A percentile compares a stretch with the other conserved stretches of the same genome.
Evolutionary conservation across 2,329 filamentous ascomycete genomes (phyloP).

Genomic region (Orbilia ellipsospora): DNA sequence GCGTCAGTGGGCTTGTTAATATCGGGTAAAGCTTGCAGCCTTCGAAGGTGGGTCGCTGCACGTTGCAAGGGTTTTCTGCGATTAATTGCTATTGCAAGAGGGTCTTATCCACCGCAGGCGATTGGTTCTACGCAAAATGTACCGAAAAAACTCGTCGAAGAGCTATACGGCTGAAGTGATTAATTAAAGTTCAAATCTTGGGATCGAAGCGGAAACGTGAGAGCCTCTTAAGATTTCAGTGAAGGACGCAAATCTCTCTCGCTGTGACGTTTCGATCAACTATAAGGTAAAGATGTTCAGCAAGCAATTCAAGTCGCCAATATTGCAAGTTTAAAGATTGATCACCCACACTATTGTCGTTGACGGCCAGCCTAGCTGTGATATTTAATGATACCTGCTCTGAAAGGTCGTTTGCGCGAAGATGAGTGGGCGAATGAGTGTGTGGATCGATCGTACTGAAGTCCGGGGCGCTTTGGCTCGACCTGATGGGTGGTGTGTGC

Average conservation of each 20-base stretch:
- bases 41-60: slow-evolving; percentile 10
- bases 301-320: no score
- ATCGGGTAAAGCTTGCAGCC: neutral
- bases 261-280: neutral
- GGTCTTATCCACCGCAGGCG: slow-evolving; percentile 44
- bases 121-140: slow-evolving; percentile 23
- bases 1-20: neutral
- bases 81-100: slow-evolving; percentile 34
- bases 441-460: slow-evolving; percentile 7
- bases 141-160: neutral
- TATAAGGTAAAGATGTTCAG: no score
- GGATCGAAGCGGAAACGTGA: slow-evolving; percentile 15
- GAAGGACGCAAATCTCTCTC: slow-evolving; percentile 3
- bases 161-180: slow-evolving; percentile 33
- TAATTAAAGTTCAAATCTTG: neutral
- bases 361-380: neutral
- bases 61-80: slow-evolving; percentile 32
- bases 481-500: slow-evolving; percentile 12
- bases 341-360: slow-evolving; percentile 15
- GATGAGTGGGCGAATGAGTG: neutral
- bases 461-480: slow-evolving; percentile 8
- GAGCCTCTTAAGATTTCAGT: slow-evolving; percentile 21
- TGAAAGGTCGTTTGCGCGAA: slow-evolving; percentile 18
- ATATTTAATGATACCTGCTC: slow-evolving; percentile 18
- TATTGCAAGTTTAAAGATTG: neutral